Evolutionary conservation across 2,329 filamentous ascomycete genomes (phyloP), one percentile per base, ranked within the genome.

Genomic region (Exserohilum turcica): DNA sequence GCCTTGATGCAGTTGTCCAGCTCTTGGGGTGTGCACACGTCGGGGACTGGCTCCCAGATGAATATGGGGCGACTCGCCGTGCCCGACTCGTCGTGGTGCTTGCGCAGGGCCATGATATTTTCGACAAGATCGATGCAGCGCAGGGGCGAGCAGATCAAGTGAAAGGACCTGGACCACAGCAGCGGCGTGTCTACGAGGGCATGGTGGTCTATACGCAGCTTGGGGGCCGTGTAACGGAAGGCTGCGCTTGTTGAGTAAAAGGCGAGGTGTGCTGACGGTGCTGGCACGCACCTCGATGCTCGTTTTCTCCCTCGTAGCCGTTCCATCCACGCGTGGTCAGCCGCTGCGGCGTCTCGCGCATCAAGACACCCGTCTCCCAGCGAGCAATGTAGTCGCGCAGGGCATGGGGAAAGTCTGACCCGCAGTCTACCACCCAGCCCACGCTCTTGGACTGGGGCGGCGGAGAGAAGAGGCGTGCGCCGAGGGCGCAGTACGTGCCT

Each of bases 21-120:
- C 57, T 87, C 80, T 29, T 86, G 84, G 0, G 91, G 86, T 0
- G 84, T 87, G 73, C 92, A 97, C 1, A 91, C 82, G 74, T 97
- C 91, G 1, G 94, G 94, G 1, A 97, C 90, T 0, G 94, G 94
- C 72, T 99, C 94, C 93, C 93, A 99, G 46, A 97, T 85, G 71
- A 97, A 91, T 6, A 92, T 75, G 1, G 92, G 90, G 42, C 78
- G 66, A 9, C 66, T 56, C 1, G 12, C 38, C 37, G 33, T 56
- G 54, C 31, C 48, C 52, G 19, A 8, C 44, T 32, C 13, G 56
- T 65, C 29, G 78, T 57, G 21, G 37, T 70, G 66, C 29, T 74
- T 64, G 43, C 86, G 81, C 39, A 78, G 71, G 3, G 79, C 76
- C 5, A 86, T 78, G 54, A 97, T 89, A n/a, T 86, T 84, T 1